These are phyloP conservation scores for Penicillium desertorum DNA, from an alignment of 495 filamentous ascomycete species.

Conservation along the genomic window DNA sequence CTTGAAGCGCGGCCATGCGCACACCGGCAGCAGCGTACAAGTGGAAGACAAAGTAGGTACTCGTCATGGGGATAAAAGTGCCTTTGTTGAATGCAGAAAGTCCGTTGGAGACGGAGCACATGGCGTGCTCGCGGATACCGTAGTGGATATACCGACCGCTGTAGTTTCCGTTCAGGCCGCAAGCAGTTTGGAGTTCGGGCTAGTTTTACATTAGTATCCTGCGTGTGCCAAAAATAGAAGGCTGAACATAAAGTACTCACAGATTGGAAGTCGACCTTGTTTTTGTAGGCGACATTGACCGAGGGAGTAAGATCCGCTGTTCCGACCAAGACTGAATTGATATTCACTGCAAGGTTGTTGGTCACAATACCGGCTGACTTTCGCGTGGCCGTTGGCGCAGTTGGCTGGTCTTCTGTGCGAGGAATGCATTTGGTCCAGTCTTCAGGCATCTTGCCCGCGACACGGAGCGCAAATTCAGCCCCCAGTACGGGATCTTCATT, in stretches of 20 bases:
- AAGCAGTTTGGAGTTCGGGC: too few species aligned
- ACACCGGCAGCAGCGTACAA: slow-evolving; percentile 45
- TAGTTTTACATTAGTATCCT: too few species aligned
- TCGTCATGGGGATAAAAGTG: slow-evolving; percentile 45
- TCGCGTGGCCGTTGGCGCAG: slow-evolving; percentile 24
- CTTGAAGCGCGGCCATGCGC: slow-evolving; percentile 50
- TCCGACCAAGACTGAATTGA: slow-evolving; percentile 54
- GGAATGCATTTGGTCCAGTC: slow-evolving; percentile 43
- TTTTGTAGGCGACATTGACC: slow-evolving; percentile 52
- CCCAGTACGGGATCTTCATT: slow-evolving; percentile 35
- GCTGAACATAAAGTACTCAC: too few species aligned
- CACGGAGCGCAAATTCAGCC: slow-evolving; percentile 41
- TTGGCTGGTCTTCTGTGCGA: slow-evolving; percentile 38
- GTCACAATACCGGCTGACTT: slow-evolving; percentile 13
- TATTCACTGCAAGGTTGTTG: slow-evolving; percentile 42
- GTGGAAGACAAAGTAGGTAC: slow-evolving; percentile 53
- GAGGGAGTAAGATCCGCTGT: slow-evolving; percentile 56
- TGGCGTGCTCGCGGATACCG: slow-evolving; percentile 54
- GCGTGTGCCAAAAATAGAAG: neutral
- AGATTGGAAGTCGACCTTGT: slow-evolving; percentile 42
- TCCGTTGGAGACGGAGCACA: slow-evolving; percentile 51
- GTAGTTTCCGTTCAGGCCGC: slow-evolving; percentile 21
- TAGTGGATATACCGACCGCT: slow-evolving; percentile 49
- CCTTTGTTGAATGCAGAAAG: slow-evolving; percentile 42
- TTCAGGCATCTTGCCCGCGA: slow-evolving; percentile 40